Evolutionary conservation across 306 rosid genomes (phyloP).

Genomic region (Corylus heterophylla): DNA sequence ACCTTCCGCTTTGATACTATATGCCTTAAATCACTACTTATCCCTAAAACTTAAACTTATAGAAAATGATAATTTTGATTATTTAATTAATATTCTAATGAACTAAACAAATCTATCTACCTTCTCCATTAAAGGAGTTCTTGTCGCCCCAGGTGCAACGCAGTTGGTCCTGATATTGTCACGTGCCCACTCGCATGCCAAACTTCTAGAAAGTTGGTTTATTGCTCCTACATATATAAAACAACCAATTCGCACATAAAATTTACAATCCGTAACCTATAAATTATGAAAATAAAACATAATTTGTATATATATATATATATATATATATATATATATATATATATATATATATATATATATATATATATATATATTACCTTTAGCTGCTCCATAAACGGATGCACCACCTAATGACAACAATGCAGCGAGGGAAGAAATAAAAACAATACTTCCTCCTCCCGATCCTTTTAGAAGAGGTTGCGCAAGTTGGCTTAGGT

Average conservation of each 20-base stretch:
- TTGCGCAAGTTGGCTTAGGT: slow-evolving; percentile 40
- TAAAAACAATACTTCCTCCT: slow-evolving; percentile 33
- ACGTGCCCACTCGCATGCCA: slow-evolving; percentile 70
- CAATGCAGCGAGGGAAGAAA: slow-evolving; percentile 36
- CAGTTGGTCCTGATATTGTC: slow-evolving; percentile 55
- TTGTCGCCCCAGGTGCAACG: slow-evolving; percentile 51
- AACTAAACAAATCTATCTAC: too few relatives aligned
- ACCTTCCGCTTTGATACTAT: too few relatives aligned
- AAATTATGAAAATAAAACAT: too few relatives aligned
- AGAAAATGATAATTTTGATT: too few relatives aligned
- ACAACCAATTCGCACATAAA: not conserved
- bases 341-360: too few relatives aligned
- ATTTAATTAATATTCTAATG: too few relatives aligned
- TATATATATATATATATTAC: not conserved
- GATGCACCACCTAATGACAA: slow-evolving; percentile 35
- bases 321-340: too few relatives aligned
- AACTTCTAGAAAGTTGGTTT: slow-evolving; percentile 39
- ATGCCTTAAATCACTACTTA: too few relatives aligned
- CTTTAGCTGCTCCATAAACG: slow-evolving; percentile 40
- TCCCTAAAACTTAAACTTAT: too few relatives aligned
- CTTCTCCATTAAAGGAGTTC: slow-evolving; percentile 26
- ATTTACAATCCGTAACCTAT: too few relatives aligned
- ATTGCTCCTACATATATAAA: slow-evolving; percentile 43
- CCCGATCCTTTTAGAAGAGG: not conserved
- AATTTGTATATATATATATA: too few relatives aligned